Evolutionary conservation across 768 basidiomycete species (phyloP).

Genomic region (Tephrocybe rancida): DNA sequence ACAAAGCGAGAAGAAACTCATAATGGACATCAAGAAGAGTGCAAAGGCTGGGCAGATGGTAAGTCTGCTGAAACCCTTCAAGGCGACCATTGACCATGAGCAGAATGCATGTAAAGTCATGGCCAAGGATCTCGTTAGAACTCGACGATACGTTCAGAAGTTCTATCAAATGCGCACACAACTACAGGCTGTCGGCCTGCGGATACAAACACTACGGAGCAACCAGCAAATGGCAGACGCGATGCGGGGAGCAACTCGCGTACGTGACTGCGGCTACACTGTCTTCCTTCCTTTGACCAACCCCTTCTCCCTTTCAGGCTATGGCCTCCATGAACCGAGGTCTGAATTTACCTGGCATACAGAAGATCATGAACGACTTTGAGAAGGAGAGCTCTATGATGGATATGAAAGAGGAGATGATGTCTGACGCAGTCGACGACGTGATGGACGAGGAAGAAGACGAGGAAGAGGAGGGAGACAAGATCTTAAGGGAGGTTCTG

Average conservation of each 20-base stretch:
- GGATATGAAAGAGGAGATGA: constrained; percentile 99
- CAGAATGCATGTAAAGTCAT: constrained; percentile 99
- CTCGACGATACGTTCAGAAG: constrained; percentile 93
- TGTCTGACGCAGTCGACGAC: constrained; percentile 97
- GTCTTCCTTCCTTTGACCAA: constrained; percentile 6
- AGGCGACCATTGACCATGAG: constrained; percentile 20
- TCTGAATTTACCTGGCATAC: constrained; percentile 92
- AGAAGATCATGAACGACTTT: constrained; percentile 97
- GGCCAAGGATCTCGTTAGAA: constrained; percentile 98
- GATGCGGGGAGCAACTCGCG: constrained; percentile 97
- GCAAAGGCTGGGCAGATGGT: constrained; percentile 97
- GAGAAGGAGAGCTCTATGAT: constrained; percentile 97
- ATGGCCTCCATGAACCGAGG: constrained; percentile 99
- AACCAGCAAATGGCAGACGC: constrained; percentile 99
- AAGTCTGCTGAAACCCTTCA: constrained; percentile 21
- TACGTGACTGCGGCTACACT: constrained; percentile 38
- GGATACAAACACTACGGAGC: constrained; percentile 95
- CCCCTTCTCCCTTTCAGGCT: constrained; percentile 54
- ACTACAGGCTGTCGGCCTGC: constrained; percentile 90
- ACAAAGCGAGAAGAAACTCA: constrained; percentile 95
- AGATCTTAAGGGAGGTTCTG: constrained; percentile 92
- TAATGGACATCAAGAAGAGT: constrained; percentile 94
- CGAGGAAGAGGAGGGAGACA: constrained; percentile 95
- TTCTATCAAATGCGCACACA: constrained; percentile 99
- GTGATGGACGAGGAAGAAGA: constrained; percentile 90